Percentiles rank a stretch among this genome's conserved stretches.
phyloP scores from a whole-genome alignment of 305 asterid species.

The Solanum hybrid region DNA sequence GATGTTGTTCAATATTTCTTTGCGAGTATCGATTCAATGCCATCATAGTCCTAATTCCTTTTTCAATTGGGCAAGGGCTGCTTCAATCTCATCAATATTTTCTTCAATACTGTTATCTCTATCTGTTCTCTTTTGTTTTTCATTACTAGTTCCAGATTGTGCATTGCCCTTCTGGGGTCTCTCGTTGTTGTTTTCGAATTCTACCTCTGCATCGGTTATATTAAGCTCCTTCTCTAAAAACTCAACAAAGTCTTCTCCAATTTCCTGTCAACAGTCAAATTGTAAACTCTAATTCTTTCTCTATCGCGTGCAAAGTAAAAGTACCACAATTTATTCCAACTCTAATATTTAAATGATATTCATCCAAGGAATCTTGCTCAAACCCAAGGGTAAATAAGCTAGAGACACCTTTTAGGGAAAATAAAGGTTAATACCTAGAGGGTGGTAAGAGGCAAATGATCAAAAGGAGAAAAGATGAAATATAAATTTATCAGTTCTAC shows the following conservation, averaged over 20 bases:
- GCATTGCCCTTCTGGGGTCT: constrained; percentile 19
- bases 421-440: background rate
- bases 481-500: background rate
- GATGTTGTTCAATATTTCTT: background rate
- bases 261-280: constrained; percentile 44
- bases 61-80: constrained; percentile 61
- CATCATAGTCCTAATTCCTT: constrained; percentile 69
- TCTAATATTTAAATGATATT: background rate
- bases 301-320: background rate
- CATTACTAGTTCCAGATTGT: constrained; percentile 18
- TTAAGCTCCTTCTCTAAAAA: constrained; percentile 83
- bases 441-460: background rate
- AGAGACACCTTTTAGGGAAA: background rate
- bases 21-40: background rate
- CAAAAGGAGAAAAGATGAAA: background rate
- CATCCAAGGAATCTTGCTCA: background rate
- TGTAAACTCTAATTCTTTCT: background rate
- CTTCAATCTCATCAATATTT: constrained; percentile 69
- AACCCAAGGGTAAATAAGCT: background rate
- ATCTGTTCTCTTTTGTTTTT: constrained; percentile 17
- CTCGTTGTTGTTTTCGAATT: constrained; percentile 17
- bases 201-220: constrained; percentile 42
- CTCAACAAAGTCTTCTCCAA: constrained; percentile 94
- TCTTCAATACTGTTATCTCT: constrained; percentile 44
- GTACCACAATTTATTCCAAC: background rate